phyloP scores from a whole-genome alignment of 2,329 filamentous ascomycete species.

The Aspergillus oerlinghausenensis region DNA sequence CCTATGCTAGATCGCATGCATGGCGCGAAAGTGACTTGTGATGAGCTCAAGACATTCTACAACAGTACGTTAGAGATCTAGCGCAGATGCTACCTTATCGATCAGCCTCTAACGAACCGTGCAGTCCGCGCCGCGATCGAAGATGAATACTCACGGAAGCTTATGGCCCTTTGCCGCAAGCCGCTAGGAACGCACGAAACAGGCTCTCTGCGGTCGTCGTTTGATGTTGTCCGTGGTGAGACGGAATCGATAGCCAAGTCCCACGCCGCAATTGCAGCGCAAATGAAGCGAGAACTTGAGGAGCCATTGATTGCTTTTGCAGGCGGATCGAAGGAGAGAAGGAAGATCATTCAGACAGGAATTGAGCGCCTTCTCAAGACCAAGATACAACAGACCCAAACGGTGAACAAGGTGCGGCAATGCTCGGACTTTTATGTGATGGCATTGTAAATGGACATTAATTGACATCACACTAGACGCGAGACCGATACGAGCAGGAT shows the following conservation, averaged over 20 bases:
- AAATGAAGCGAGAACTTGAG: conserved; percentile 95
- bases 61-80: conserved; percentile 52
- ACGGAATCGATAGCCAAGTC: conserved; percentile 92
- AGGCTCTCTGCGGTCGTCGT: conserved; percentile 74
- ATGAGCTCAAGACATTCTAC: conserved; percentile 92
- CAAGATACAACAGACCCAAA: conserved; percentile 85
- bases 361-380: conserved; percentile 92
- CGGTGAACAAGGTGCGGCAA: conserved; percentile 76
- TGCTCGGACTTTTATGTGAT: neutral
- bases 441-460: neutral
- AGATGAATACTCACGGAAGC: conserved; percentile 90
- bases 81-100: neutral
- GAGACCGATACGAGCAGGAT: conserved; percentile 95
- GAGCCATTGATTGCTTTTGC: conserved; percentile 89
- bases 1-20: conserved; percentile 94
- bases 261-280: conserved; percentile 79
- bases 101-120: conserved; percentile 8
- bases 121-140: conserved; percentile 85
- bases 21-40: conserved; percentile 86
- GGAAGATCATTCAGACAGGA: conserved; percentile 91
- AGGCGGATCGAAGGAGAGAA: conserved; percentile 90
- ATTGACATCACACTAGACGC: conserved; percentile 51
- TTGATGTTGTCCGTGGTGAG: conserved; percentile 84
- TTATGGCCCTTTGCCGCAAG: conserved; percentile 81
- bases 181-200: conserved; percentile 81